phyloP scores from a whole-genome alignment of 768 basidiomycete genomes.

The Nevesoporus exiguus region DNA sequence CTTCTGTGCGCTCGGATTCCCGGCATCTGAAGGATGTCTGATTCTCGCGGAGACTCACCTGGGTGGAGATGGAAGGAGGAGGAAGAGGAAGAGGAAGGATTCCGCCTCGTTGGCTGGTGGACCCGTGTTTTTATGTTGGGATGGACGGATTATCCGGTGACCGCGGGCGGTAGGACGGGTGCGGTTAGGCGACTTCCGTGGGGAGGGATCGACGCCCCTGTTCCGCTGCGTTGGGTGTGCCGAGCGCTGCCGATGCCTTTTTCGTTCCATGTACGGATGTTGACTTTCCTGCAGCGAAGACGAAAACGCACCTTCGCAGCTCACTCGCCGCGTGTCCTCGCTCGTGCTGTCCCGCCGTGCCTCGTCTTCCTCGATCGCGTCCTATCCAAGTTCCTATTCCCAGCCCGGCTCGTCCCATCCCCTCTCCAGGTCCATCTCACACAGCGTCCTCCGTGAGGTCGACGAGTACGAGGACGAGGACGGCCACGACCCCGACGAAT shows the following conservation, averaged over 20 bases:
- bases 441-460: constrained; percentile 29
- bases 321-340: constrained; percentile 59
- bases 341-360: constrained; percentile 48
- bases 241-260: constrained; percentile 8
- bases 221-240: neutral
- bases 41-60: constrained; percentile 3
- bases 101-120: neutral
- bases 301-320: constrained; percentile 66
- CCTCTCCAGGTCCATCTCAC: constrained; percentile 28
- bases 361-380: constrained; percentile 42
- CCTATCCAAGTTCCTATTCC: constrained; percentile 14
- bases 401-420: constrained; percentile 14
- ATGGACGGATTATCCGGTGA: constrained; percentile 8
- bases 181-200: constrained; percentile 2
- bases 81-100: neutral
- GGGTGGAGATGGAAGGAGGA: constrained; percentile 2
- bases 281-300: constrained; percentile 49
- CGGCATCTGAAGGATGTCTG: neutral
- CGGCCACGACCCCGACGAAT: constrained; percentile 18
- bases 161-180: neutral
- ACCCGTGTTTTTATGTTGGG: constrained; percentile 11
- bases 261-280: neutral
- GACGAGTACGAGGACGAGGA: constrained; percentile 21
- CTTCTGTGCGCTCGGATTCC: neutral
- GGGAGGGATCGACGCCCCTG: constrained; percentile 3